Percentiles rank a stretch among this genome's conserved stretches.
Conservation (phyloP, 2,329 filamentous ascomycete genomes). For the Nemania bipapillata region DNA sequence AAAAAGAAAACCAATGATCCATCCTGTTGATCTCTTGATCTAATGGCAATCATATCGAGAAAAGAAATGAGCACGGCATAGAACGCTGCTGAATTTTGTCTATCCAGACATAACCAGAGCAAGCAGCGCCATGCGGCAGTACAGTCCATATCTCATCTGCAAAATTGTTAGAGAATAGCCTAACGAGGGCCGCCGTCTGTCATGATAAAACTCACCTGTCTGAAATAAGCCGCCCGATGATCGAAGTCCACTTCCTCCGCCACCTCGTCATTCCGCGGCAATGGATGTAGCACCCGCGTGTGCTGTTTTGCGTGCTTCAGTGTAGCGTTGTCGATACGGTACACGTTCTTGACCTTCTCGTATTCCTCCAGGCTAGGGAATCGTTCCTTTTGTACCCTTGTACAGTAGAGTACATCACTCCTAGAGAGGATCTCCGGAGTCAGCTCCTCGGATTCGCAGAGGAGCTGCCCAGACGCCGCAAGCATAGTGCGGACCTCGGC, state of each 20-base stretch:
- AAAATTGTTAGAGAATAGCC: constrained; percentile 55
- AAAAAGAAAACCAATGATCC: constrained; percentile 30
- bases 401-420: constrained; percentile 96
- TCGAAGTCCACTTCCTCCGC: constrained; percentile 97
- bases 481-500: constrained; percentile 77
- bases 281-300: constrained; percentile 94
- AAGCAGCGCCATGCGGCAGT: constrained; percentile 96
- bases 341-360: constrained; percentile 86
- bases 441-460: constrained; percentile 78
- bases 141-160: constrained; percentile 96
- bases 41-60: neutral
- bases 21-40: constrained; percentile 10
- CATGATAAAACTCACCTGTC: constrained; percentile 81
- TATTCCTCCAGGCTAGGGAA: constrained; percentile 85
- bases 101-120: constrained; percentile 82
- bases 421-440: constrained; percentile 86
- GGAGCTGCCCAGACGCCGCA: constrained; percentile 77
- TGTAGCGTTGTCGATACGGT: constrained; percentile 89
- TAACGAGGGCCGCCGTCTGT: neutral
- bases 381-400: constrained; percentile 93
- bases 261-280: constrained; percentile 93
- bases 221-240: constrained; percentile 94
- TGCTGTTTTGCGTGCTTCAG: constrained; percentile 90
- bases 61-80: neutral
- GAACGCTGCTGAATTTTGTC: constrained; percentile 28